Base-by-base conservation (phyloP, 179 eudicot species). In the Gypsophila paniculata region DNA sequence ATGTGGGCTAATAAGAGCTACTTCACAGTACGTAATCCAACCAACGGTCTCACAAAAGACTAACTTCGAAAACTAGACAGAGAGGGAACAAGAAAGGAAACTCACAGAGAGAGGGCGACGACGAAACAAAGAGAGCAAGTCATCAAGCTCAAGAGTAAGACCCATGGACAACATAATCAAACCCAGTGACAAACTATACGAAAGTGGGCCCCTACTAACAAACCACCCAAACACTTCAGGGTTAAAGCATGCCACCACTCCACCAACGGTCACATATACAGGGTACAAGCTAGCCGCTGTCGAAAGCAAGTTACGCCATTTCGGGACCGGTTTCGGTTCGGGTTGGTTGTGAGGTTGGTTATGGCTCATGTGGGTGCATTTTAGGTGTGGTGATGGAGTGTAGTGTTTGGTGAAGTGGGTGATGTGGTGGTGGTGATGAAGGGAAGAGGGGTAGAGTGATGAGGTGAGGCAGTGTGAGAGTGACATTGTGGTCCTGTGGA, bases 121-220 rank as follows among this genome's bases (percentile, higher is more conserved):
- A 78, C 71, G 42, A 73, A 89, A 74, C 76, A 87, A 72, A 77
- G 58, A 69, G 67, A 81, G 21, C 75, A 87, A 81, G 46, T 87
- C 91, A 26, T 63, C 79, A 46, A 89, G 66, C 87, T 89, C 88
- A 76, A 87, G 75, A 14, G 94, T 87, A 34, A 89, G 70, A 66
- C 89, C 94, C 91, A 87, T 89, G 11, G 87, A 78, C 62, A 89
- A 57, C 94, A 89, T 89, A 10, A 89, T 85, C 55, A 89, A 79
- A 74, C 89, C 91, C 73, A 87, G 89, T 5, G 87, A 75, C 22
- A 81, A 63, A 78, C 86, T 89, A 46, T 89, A 85, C 0, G 91
- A 85, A 61, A 62, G 69, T 0, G 93, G 90, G 10, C 70, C 86
- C 74, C 78, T 62, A 32, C 77, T 44, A 11, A 85, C 91, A 73